Conservation (phyloP, 2,329 filamentous ascomycete species). For the Xylaria sp. region DNA sequence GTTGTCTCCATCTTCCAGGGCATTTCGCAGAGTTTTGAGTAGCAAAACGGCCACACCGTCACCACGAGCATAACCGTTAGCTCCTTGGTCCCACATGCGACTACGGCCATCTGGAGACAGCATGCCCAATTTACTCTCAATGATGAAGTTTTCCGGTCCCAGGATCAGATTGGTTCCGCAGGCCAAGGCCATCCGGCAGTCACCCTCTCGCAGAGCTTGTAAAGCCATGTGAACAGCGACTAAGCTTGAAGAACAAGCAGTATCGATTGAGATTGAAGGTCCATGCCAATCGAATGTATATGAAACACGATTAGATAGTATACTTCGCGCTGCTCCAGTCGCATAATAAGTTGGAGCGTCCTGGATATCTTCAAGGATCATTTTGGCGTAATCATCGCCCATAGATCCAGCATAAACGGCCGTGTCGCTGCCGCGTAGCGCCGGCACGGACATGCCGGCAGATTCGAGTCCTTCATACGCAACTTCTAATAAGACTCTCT, state of each 20-base stretch:
- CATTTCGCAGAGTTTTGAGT: slow-evolving; percentile 54
- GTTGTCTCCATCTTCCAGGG: slow-evolving; percentile 35
- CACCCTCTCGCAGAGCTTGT: slow-evolving; percentile 6
- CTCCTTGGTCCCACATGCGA: slow-evolving; percentile 40
- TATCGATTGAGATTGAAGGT: slow-evolving; percentile 13
- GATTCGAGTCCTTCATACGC: slow-evolving; percentile 16
- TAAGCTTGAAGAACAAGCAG: slow-evolving; percentile 15
- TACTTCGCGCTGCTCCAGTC: not conserved
- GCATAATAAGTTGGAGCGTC: slow-evolving; percentile 3
- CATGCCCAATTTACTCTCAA: slow-evolving; percentile 28
- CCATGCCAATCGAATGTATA: slow-evolving; percentile 19
- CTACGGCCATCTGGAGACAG: slow-evolving; percentile 37
- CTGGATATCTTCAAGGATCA: slow-evolving; percentile 5
- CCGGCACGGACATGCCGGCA: slow-evolving; percentile 4
- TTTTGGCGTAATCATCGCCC: slow-evolving; percentile 6
- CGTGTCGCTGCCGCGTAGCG: slow-evolving; percentile 9
- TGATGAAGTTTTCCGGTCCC: slow-evolving; percentile 1
- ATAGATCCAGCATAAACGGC: slow-evolving; percentile 21
- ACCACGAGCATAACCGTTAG: slow-evolving; percentile 44
- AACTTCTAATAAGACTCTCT: slow-evolving; percentile 14
- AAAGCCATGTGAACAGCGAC: slow-evolving; percentile 15
- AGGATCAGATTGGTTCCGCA: slow-evolving; percentile 14
- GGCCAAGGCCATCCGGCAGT: slow-evolving; percentile 3
- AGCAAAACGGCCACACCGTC: slow-evolving; percentile 50
- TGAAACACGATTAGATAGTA: slow-evolving; percentile 13